Base-by-base conservation (phyloP, 495 filamentous ascomycete species). In the Astrothelium macrocarpum region DNA sequence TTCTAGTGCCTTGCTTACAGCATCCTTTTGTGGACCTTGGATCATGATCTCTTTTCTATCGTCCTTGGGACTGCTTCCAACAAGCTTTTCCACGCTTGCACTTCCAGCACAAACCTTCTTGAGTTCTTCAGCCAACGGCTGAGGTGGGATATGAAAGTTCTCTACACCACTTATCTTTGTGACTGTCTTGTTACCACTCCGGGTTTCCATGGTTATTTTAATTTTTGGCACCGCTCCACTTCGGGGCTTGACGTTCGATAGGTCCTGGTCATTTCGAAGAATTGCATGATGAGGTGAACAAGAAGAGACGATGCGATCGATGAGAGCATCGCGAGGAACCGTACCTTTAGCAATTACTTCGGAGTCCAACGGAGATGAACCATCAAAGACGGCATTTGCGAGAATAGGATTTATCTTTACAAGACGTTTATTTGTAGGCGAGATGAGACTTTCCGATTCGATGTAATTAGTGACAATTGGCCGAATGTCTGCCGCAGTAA, bases 51-150 rank as follows among this genome's bases (percentile, higher is more conserved):
- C 87, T 84, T 87, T 84, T 63, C 46, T 64, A 61, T 70, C 68
- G 68, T 81, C 82, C 64, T 85, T 81, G 14, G 83, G 84, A 66
- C 77, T 78, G 49, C 77, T 78, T 4, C 86, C 87, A 10, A 74
- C 77, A 53, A 86, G 74, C 68, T 85, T 81, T 3, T 80, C 76
- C 5, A 89, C 85, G 62, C 84, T 88, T 16, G 87, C 87, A 56
- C 82, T 85, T 36, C 87, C 83, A 1, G 87, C 87, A 72, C 87
- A 90, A 46, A 82, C 82, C 74, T 85, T 89, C 71, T 87, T 79
- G 62, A 90, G 71, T 69, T 90, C 87, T 63, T 88, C 87, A 0
- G 86, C 86, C 62, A 90, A 71, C 1, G 80, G 66, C 39, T 75
- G 79, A 0, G 87, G 84, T 3, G 81, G 79, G 49, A 90, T 81